Percentiles rank a stretch among this genome's conserved stretches.
Evolutionary conservation across 1,139 yeast genomes (phyloP).

Genomic region (Scheffersomyces cryptocercus): DNA sequence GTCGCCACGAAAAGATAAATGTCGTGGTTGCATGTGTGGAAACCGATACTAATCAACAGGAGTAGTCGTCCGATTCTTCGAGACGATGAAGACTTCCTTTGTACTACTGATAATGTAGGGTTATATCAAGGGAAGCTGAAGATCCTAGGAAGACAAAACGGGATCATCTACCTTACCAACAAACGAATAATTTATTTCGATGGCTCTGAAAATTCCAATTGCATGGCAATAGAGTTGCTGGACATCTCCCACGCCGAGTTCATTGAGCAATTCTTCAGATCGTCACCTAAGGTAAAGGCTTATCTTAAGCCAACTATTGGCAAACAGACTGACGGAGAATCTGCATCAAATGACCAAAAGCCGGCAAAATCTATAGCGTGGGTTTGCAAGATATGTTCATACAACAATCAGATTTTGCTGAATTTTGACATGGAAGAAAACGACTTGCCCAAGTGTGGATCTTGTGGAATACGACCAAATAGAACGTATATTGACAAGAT

Average conservation of each 20-base stretch:
- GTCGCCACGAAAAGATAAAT: neutral
- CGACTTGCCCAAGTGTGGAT: constrained; percentile 58
- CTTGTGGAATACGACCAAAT: constrained; percentile 65
- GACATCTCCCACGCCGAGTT: constrained; percentile 47
- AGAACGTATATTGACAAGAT: constrained; percentile 4
- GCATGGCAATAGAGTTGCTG: constrained; percentile 53
- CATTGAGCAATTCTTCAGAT: constrained; percentile 66
- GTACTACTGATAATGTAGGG: constrained; percentile 60
- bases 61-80: constrained; percentile 50
- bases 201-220: constrained; percentile 39
- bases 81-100: constrained; percentile 41
- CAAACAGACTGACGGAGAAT: constrained; percentile 7
- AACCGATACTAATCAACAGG: constrained; percentile 37
- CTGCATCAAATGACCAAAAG: constrained; percentile 2
- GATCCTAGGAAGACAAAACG: constrained; percentile 64
- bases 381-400: constrained; percentile 85
- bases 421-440: constrained; percentile 32
- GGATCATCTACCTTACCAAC: constrained; percentile 76
- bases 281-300: constrained; percentile 73
- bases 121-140: constrained; percentile 72
- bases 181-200: constrained; percentile 75
- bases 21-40: constrained; percentile 32
- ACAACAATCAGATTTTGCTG: constrained; percentile 52
- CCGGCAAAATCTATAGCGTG: constrained; percentile 43
- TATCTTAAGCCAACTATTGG: constrained; percentile 17